These are phyloP conservation scores for Fusarium austroafricanum DNA, from an alignment of 2,329 filamentous ascomycete species.

Conservation along the genomic window DNA sequence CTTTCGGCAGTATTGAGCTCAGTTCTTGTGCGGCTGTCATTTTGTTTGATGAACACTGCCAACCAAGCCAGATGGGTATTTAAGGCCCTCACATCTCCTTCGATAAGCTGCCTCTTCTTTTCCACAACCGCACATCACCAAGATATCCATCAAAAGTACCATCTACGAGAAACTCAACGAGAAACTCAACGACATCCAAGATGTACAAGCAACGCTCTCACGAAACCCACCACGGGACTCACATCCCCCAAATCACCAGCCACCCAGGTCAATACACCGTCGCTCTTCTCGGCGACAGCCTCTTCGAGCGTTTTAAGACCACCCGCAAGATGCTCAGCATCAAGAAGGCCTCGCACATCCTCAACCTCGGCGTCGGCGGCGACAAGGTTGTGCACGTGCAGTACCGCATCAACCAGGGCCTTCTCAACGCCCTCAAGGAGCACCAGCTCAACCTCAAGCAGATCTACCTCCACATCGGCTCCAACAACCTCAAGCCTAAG, in stretches of 20 bases:
- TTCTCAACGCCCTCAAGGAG: not conserved
- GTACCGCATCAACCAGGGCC: conserved; percentile 8
- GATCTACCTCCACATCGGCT: conserved; percentile 21
- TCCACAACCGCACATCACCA: too few species aligned
- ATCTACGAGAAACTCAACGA: too few species aligned
- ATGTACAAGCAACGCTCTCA: conserved; percentile 28
- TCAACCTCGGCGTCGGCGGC: conserved; percentile 8
- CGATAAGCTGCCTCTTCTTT: too few species aligned
- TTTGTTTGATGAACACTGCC: too few species aligned
- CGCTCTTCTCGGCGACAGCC: conserved; percentile 11
- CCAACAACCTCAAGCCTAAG: conserved; percentile 17
- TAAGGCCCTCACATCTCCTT: too few species aligned
- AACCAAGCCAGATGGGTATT: too few species aligned
- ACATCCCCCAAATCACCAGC: not conserved
- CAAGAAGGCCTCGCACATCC: not conserved
- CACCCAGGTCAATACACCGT: not conserved
- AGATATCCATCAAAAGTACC: too few species aligned
- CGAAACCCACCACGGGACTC: conserved; percentile 10
- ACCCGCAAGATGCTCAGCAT: not conserved
- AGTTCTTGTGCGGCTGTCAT: not conserved
- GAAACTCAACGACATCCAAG: too few species aligned
- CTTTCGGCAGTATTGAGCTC: not conserved
- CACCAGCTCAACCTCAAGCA: not conserved
- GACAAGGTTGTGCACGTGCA: conserved; percentile 20
- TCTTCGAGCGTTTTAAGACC: conserved; percentile 18